Conservation (phyloP, 2,329 filamentous ascomycete genomes). For the Fusarium nygamai region DNA sequence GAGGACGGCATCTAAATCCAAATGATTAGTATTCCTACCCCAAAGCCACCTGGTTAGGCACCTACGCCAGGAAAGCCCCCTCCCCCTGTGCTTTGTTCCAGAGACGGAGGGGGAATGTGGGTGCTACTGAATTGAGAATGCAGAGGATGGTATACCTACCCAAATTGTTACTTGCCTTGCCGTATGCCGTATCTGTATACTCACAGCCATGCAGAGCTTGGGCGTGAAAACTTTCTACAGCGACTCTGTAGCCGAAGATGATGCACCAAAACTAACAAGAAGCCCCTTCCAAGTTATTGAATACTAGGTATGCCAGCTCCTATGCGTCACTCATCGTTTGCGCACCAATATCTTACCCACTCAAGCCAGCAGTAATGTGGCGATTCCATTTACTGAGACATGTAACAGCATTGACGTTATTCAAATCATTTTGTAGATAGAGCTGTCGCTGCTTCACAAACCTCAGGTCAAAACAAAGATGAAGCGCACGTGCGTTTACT, state of each 20-base stretch:
- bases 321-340: too few relatives aligned
- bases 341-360: too few relatives aligned
- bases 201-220: too few relatives aligned
- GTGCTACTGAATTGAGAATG: neutral
- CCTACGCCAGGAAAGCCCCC: neutral
- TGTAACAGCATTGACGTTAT: neutral
- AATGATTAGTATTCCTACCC: neutral
- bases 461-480: neutral
- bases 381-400: too few relatives aligned
- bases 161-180: neutral
- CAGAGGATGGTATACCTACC: neutral
- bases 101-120: neutral
- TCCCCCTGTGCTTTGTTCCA: neutral
- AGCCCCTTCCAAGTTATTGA: neutral
- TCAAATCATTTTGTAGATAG: neutral
- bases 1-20: neutral
- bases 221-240: accelerated
- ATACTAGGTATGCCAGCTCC: too few relatives aligned
- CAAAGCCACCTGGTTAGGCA: neutral
- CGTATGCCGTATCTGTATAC: neutral
- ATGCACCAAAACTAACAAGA: too few relatives aligned
- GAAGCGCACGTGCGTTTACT: too few relatives aligned
- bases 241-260: neutral
- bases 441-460: neutral
- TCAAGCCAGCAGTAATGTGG: neutral